Base-by-base conservation (phyloP, 2,329 filamentous ascomycete genomes). In the Biscogniauxia mediterranea region DNA sequence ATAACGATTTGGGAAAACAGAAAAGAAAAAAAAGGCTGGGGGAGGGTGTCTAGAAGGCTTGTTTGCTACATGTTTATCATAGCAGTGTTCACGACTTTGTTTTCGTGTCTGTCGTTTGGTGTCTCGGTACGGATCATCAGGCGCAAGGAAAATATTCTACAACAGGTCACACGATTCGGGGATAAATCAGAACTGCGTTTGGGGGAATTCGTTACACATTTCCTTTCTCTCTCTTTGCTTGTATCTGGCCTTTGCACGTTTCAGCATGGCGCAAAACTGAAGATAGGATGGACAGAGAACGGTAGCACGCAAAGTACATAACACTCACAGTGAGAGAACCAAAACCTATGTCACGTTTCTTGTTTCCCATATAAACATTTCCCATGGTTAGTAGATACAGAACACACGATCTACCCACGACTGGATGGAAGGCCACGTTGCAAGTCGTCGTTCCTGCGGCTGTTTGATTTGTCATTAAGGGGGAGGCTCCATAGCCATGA, bases 11-110 rank as follows among this genome's bases (percentile, higher is more conserved):
- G 4, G 38, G 38, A 62, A 58, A 58, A 58, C 55, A 53, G 38
- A 19, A 49, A 38, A 52, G n/a, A n/a, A 19, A 55, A 59, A 59
- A 61, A 51, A 50, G 20, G 46, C n/a, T 50, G 55, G 8, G 15
- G 5, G 42, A 21, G 54, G 13, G 20, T 26, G 20, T 52, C 46
- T 60, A 54, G 28, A 54, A 64, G 61, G 55, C 38, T 46, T n/a
- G 38, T 46, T 46, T 46, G 38, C 38, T 46, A 46, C 38, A 46
- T n/a, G 38, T 46, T 46, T 46, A 64, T 56, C 60, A 66, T 52
- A 49, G 57, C 58, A 64, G 64, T 58, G 62, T 57, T 68, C 64
- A 61, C 62, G 38, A n/a, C 65, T 65, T 58, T 55, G 64, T 59
- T 59, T 59, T 52, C 61, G 28, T 32, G 11, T 20, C 49, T 61